These are phyloP conservation scores for Agrocybe praecox DNA, from an alignment of 768 basidiomycete species.

Conservation along the genomic window DNA sequence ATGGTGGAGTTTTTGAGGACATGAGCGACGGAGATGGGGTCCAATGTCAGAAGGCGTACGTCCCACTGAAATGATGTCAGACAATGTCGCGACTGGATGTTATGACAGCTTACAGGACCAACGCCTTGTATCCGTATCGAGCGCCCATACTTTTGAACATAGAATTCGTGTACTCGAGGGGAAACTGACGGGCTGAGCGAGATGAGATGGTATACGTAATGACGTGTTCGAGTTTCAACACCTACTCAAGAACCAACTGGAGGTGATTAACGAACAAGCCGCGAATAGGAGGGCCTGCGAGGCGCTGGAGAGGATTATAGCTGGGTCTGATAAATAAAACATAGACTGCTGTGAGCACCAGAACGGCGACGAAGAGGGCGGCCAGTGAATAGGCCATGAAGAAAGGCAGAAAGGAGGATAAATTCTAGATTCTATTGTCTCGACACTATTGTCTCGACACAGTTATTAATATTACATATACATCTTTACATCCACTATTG, in stretches of 20 bases:
- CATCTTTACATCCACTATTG: background rate
- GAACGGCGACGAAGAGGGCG: constrained; percentile 9
- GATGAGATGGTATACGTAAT: background rate
- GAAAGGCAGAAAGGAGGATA: constrained; percentile 7
- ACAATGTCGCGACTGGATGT: background rate
- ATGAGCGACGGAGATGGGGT: constrained; percentile 74
- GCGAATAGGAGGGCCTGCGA: constrained; percentile 63
- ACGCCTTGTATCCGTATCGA: constrained; percentile 70
- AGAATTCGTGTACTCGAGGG: constrained; percentile 52
- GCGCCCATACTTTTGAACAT: constrained; percentile 64
- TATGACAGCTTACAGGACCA: constrained; percentile 56
- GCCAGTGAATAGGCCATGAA: constrained; percentile 14
- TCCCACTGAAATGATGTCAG: constrained; percentile 59
- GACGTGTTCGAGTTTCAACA: constrained; percentile 1
- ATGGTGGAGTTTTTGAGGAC: constrained; percentile 70
- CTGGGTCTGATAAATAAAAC: constrained; percentile 31
- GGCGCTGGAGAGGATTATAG: constrained; percentile 48
- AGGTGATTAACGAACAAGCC: constrained; percentile 59
- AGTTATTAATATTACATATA: background rate
- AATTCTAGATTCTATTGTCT: too few species aligned
- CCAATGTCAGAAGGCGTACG: constrained; percentile 77
- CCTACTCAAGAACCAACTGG: constrained; percentile 59
- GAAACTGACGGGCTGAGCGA: constrained; percentile 55
- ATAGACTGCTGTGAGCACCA: constrained; percentile 22
- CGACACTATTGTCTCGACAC: constrained; percentile 1